Percentiles rank a stretch among this genome's conserved stretches.
These are phyloP conservation scores for Podospora pseudoanserina DNA, from an alignment of 495 filamentous ascomycete genomes.

Conservation along the genomic window DNA sequence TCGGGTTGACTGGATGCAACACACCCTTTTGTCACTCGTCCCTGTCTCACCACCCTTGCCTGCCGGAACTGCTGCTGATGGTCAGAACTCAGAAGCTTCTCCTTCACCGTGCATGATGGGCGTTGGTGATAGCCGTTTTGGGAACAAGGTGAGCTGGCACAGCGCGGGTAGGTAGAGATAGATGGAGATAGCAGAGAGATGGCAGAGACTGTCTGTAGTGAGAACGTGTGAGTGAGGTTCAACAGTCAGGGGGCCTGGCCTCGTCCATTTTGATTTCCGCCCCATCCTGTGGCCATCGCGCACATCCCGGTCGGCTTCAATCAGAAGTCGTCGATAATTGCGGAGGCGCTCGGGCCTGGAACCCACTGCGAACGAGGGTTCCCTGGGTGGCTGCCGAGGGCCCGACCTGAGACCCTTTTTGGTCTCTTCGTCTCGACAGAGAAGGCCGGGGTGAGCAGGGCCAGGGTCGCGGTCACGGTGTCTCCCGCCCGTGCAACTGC, in stretches of 20 bases:
- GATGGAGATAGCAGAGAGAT: not conserved
- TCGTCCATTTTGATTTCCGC: constrained; percentile 26
- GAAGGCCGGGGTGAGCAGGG: not conserved
- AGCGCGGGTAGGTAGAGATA: not conserved
- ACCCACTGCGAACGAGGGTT: constrained; percentile 3
- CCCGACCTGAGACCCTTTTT: constrained; percentile 17
- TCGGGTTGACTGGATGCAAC: not conserved
- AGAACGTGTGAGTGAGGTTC: constrained; percentile 11
- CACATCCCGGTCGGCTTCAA: constrained; percentile 19
- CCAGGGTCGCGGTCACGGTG: constrained; percentile 13
- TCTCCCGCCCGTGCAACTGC: constrained; percentile 1
- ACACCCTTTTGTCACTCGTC: not conserved
- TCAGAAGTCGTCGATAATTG: constrained; percentile 7
- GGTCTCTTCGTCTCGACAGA: constrained; percentile 8
- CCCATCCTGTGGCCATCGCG: constrained; percentile 26
- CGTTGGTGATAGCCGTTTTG: not conserved
- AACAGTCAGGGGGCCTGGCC: constrained; percentile 20
- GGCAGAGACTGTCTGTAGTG: not conserved
- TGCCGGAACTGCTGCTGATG: not conserved
- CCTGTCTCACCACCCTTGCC: not conserved
- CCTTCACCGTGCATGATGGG: not conserved
- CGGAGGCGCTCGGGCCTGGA: constrained; percentile 17
- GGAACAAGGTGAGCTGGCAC: not conserved
- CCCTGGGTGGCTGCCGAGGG: constrained; percentile 8
- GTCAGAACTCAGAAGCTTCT: not conserved